Percentiles rank a stretch among this genome's conserved stretches.
Conservation (phyloP, 129 eudicot genomes). For the Tanacetum coccineum region DNA sequence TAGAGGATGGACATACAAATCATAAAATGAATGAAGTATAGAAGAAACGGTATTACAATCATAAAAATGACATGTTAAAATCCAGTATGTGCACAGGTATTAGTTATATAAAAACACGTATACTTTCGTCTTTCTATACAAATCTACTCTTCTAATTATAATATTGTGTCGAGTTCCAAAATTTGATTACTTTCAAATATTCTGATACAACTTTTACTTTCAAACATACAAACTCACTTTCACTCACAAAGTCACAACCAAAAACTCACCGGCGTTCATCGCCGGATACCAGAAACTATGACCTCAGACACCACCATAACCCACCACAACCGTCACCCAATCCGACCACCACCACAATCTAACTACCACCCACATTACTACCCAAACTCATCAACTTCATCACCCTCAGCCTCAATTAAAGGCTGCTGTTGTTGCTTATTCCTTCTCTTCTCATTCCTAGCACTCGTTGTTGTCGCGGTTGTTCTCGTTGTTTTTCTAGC, state of each 20-base stretch:
- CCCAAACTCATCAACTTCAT: constrained; percentile 45
- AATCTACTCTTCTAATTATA: too few relatives aligned
- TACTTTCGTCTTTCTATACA: too few relatives aligned
- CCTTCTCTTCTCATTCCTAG: constrained; percentile 87
- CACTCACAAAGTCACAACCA: neutral
- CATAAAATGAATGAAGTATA: too few relatives aligned
- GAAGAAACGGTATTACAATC: too few relatives aligned
- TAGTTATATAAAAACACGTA: too few relatives aligned
- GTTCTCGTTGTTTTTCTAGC: constrained; percentile 74
- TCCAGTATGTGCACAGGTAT: too few relatives aligned
- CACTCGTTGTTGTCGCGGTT: constrained; percentile 66
- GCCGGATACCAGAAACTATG: neutral
- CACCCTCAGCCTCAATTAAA: constrained; percentile 67
- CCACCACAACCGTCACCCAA: constrained; percentile 23
- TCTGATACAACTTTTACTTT: neutral
- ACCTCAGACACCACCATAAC: neutral
- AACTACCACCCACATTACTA: constrained; percentile 35
- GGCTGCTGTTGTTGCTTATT: constrained; percentile 98
- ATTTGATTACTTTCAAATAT: neutral
- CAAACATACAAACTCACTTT: neutral
- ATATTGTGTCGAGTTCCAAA: neutral
- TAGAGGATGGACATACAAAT: too few relatives aligned
- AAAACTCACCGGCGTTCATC: neutral
- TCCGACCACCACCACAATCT: constrained; percentile 22
- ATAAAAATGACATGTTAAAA: too few relatives aligned